Conservation (phyloP, 495 filamentous ascomycete genomes). For the Xylaria bambusicola region DNA sequence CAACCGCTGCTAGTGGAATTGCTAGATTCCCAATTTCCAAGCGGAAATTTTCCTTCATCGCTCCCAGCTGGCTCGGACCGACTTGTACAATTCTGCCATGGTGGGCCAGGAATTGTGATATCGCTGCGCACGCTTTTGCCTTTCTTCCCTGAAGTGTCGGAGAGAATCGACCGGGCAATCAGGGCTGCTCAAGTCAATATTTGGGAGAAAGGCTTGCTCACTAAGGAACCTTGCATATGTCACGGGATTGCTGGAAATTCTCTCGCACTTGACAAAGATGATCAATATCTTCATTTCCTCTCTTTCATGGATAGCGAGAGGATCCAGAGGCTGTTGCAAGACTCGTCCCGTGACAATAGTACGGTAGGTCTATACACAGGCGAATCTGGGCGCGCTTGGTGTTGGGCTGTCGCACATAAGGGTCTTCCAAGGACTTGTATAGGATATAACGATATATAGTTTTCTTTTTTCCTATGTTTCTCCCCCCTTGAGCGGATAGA, state of each 20-base stretch:
- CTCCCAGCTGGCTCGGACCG: slow-evolving; percentile 15
- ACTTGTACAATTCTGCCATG: slow-evolving; percentile 69
- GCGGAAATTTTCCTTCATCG: slow-evolving; percentile 50
- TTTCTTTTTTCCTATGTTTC: not conserved
- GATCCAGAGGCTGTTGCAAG: slow-evolving; percentile 13
- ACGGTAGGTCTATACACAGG: slow-evolving; percentile 25
- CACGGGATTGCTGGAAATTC: slow-evolving; percentile 68
- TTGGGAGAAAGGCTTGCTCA: slow-evolving; percentile 55
- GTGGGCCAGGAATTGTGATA: slow-evolving; percentile 61
- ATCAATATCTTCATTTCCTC: slow-evolving; percentile 23
- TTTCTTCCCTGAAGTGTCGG: slow-evolving; percentile 50
- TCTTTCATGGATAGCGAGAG: slow-evolving; percentile 24
- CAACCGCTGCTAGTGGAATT: slow-evolving; percentile 46
- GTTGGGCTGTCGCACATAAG: slow-evolving; percentile 23
- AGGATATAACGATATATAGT: slow-evolving; percentile 30
- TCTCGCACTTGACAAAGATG: slow-evolving; percentile 29
- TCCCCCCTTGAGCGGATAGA: too few relatives aligned
- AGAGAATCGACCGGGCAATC: slow-evolving; percentile 51
- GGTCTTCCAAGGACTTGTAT: slow-evolving; percentile 14
- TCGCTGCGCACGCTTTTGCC: slow-evolving; percentile 52
- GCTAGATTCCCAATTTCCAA: slow-evolving; percentile 41
- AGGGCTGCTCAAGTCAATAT: slow-evolving; percentile 47
- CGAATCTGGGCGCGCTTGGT: slow-evolving; percentile 28
- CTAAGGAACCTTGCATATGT: slow-evolving; percentile 64
- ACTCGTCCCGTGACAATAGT: slow-evolving; percentile 4